Evolutionary conservation across 1,284 basidiomycete genomes (phyloP), one percentile per base, ranked within the genome.

Genomic region (Ceratobasidium sp.): DNA sequence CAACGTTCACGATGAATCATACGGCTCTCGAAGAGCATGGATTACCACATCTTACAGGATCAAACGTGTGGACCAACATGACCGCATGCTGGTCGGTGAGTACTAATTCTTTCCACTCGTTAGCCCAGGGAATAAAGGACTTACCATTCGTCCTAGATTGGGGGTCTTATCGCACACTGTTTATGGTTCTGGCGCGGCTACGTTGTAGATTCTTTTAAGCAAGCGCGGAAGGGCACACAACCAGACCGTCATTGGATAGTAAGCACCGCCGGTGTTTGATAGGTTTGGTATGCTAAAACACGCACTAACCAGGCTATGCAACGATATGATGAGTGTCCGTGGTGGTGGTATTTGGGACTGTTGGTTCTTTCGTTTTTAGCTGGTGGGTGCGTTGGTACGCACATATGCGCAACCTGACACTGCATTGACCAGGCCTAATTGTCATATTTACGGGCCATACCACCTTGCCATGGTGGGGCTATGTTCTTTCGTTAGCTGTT

Each of bases 381-480:
- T 22, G 85, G 83, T 85, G 72, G 69, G 77, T 27, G n/a, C 5
- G 22, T 15, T 31, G 25, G 5, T 27, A 3, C 31, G 54, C 32
- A 62, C 52, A 53, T n/a, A 12, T n/a, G 7, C 42, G 38, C 25
- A 50, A 25, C 29, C 32, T 68, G n/a, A 52, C 3, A 49, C 40
- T 58, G 27, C 34, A 35, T 22, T 4, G 15, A 15, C 52, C 54
- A 86, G 86, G 86, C 13, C 79, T 87, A 73, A 82, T 87, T 54
- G 85, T 86, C 5, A 81, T 85, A 3, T 72, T 86, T 70, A 84
- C 82, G 70, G 86, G 85, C 4, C 78, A 86, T 73, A 87, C 86
- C 0, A 87, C 86, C 1, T 80, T 88, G 2, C 86, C 86, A 2
- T 86, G 84, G 83, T 87, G 84, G 82, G 85, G 85, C 0, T 86